Evolutionary conservation across 1,284 basidiomycete species (phyloP).

Genomic region (Erythrobasidium hasegawianum): DNA sequence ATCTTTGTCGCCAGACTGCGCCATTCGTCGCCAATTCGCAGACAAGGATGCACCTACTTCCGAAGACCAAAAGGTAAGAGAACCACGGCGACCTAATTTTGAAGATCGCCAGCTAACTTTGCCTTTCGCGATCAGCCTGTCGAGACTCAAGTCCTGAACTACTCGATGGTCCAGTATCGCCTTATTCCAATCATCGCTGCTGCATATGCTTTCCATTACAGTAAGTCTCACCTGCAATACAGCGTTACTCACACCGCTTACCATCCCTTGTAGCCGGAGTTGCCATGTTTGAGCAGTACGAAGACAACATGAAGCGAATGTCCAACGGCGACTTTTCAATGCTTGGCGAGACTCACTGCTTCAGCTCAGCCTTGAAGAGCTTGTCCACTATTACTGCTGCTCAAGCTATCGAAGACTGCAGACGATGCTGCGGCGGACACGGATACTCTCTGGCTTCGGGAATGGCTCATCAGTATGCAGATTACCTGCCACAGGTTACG

Average conservation of each 20-base stretch:
- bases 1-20: constrained; percentile 44
- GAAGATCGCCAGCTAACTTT: background rate
- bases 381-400: constrained; percentile 49
- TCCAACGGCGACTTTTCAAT: constrained; percentile 48
- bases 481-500: constrained; percentile 48
- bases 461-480: constrained; percentile 44
- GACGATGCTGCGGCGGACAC: constrained; percentile 50
- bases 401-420: constrained; percentile 50
- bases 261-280: constrained; percentile 34
- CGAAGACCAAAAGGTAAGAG: constrained; percentile 41
- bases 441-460: constrained; percentile 48
- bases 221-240: constrained; percentile 11
- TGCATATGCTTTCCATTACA: constrained; percentile 52
- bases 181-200: constrained; percentile 51
- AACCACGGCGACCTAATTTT: too few species aligned
- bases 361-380: constrained; percentile 49
- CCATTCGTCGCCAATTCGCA: constrained; percentile 50
- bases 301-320: constrained; percentile 47
- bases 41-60: constrained; percentile 49
- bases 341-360: constrained; percentile 50
- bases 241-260: background rate
- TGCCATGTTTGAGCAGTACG: constrained; percentile 50
- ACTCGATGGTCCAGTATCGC: constrained; percentile 50
- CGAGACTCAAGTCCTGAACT: constrained; percentile 51
- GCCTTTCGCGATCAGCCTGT: constrained; percentile 39